Evolutionary conservation across 2,329 filamentous ascomycete species (phyloP).

Genomic region (Xylaria sp.): DNA sequence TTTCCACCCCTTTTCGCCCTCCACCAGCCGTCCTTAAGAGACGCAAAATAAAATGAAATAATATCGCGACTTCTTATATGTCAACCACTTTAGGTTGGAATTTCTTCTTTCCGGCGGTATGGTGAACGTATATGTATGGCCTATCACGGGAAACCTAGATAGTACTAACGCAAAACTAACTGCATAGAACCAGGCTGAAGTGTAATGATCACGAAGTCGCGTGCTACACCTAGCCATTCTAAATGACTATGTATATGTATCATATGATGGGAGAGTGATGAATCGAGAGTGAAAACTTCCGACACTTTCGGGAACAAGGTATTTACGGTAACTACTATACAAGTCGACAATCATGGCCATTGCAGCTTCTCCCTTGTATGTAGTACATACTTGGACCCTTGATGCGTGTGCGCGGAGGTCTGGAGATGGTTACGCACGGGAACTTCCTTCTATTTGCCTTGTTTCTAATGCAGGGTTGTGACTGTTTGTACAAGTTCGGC

Average conservation of each 20-base stretch:
- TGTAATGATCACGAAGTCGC: neutral
- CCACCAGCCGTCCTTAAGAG: neutral
- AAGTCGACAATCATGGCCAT: neutral
- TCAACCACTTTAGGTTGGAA: no score
- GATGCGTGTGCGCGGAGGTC: neutral
- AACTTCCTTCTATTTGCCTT: conserved; percentile 41
- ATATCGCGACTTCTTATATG: no score
- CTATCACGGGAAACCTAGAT: neutral
- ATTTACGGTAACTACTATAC: conserved; percentile 1
- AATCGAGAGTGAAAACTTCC: conserved; percentile 7
- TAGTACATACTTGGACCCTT: neutral
- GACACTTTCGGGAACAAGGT: neutral
- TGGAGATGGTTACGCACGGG: conserved; percentile 11
- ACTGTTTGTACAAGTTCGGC: conserved; percentile 42
- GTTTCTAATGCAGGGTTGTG: conserved; percentile 38
- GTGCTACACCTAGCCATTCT: neutral
- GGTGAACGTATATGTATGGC: neutral
- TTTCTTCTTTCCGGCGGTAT: neutral
- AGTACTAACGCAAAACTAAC: neutral
- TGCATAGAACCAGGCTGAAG: neutral
- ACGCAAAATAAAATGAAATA: neutral
- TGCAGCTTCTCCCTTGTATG: neutral
- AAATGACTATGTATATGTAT: neutral
- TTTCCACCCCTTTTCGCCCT: no score
- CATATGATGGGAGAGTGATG: neutral